Evolutionary conservation across 1,284 basidiomycete genomes (phyloP), one percentile per base, ranked within the genome.

Genomic region (Cutaneotrichosporon cyanovorans): DNA sequence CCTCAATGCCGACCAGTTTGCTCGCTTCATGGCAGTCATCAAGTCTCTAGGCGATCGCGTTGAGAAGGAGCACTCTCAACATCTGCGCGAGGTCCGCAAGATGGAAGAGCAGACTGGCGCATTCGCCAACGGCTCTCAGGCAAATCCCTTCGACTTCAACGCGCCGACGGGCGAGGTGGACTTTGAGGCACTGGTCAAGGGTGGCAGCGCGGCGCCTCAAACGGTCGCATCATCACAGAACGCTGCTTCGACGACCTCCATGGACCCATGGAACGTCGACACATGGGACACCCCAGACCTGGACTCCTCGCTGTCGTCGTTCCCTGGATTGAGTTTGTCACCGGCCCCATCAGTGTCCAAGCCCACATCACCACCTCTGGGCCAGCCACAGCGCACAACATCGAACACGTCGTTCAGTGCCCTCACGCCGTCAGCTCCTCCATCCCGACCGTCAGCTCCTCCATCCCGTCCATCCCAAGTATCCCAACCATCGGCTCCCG

Each of bases 1-100:
- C 32, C 73, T 97, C 22, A 95, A 84, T 58, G 79, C 91, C 4
- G 80, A 85, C 25, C 95, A 99, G 70, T 99, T 97, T 66, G 79
- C 83, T 54, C 80, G 84, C 4, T 92, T 92, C 67, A 92, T 92
- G 88, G 68, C 71, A 3, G 70, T 71, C 9, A 68, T 73, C 53
- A 67, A 71, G 54, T 58, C 65, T 2, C 62, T 73, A 1, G 68
- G 70, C 0, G 47, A 59, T 0, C 65, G 71, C 2, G 69, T 73
- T 3, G 70, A 73, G 53, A 51, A 58, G 43, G 72, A 73, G 52
- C 72, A 73, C 41, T 52, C 61, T 2, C 63, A 69, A 33, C 72
- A 73, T 47, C 59, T 73, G 7, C 61, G 68, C 15, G 71, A 72
- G 32, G 66, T 68, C 0, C 63, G 66, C 28, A 60, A 69, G 33